These are phyloP conservation scores for Fusarium robinianum DNA, from an alignment of 2,329 filamentous ascomycete species.

Conservation along the genomic window DNA sequence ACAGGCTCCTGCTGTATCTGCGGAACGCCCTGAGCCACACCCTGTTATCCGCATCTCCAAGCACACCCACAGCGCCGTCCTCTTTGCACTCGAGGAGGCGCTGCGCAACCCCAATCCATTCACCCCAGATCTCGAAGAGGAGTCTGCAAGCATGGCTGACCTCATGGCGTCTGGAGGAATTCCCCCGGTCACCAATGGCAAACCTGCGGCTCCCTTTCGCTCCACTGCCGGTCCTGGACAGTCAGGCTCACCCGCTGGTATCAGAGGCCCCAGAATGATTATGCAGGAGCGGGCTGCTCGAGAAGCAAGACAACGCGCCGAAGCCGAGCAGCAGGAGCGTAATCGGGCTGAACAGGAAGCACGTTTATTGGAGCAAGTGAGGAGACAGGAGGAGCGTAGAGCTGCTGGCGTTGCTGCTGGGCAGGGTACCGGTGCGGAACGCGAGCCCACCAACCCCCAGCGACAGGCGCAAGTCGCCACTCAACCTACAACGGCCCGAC, in stretches of 20 bases:
- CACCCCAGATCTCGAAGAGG: slow-evolving; percentile 82
- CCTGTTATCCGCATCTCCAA: slow-evolving; percentile 71
- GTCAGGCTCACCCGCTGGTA: slow-evolving; percentile 64
- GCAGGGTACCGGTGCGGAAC: slow-evolving; percentile 39
- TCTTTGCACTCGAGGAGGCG: slow-evolving; percentile 90
- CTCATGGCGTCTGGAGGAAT: slow-evolving; percentile 63
- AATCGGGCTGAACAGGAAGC: slow-evolving; percentile 63
- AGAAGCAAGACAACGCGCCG: slow-evolving; percentile 71
- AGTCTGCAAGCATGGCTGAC: slow-evolving; percentile 92
- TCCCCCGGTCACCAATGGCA: slow-evolving; percentile 59
- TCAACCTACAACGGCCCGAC: slow-evolving; percentile 34
- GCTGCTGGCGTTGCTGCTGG: slow-evolving; percentile 54
- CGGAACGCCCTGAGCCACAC: slow-evolving; percentile 47
- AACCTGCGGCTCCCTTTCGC: slow-evolving; percentile 51
- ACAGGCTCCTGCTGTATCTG: slow-evolving; percentile 38
- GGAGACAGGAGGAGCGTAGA: slow-evolving; percentile 61
- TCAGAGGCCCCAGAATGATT: slow-evolving; percentile 85
- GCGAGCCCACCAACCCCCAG: slow-evolving; percentile 43
- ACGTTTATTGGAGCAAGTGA: slow-evolving; percentile 58
- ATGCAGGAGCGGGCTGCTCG: slow-evolving; percentile 85
- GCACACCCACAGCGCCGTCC: slow-evolving; percentile 85
- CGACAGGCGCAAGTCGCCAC: slow-evolving; percentile 36
- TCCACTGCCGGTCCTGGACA: slow-evolving; percentile 55
- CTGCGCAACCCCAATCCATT: slow-evolving; percentile 81
- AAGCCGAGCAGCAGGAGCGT: slow-evolving; percentile 65